Base-by-base conservation (phyloP, 306 rosid species). In the Vicia faba region DNA sequence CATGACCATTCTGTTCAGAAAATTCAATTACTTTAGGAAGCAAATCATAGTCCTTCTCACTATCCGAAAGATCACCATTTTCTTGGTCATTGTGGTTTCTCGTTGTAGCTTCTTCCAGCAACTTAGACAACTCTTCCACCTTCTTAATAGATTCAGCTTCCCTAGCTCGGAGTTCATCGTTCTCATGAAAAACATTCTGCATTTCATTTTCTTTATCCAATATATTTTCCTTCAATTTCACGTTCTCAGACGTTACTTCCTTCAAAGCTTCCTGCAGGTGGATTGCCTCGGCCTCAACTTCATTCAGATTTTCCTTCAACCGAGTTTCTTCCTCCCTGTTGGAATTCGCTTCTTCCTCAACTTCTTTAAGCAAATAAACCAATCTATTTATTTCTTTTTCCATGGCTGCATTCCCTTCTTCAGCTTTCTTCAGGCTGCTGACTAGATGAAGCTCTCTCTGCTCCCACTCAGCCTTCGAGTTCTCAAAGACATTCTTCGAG, bases 21-120 rank as follows among this genome's bases (percentile, higher is more conserved):
- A 90, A 93, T 56, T 93, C 97, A 25, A 93, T 96, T 48, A 86
- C 89, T 69, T 82, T 90, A 5, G 96, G 99, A 79, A 88, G 96
- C 84, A 93, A 75, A 76, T 88, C 96, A 66, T 90, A 93, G 68
- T 93, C 99, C 79, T 86, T 90, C 64, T 90, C 99, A 49, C 95
- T 88, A 78, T 93, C 99, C 0, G 88, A 75, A 53, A 85, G 86
- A 76, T 89, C 93, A 2, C 87, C 97, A 60, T 88, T 90, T 75
- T 89, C 91, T 74, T 55, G 61, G 10, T 70, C 80, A 1, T 73
- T 53, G 70, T 79, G 85, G 82, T 82, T 88, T 80, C 79, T 82
- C 73, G 86, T 68, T 41, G 62, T 71, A 72, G 87, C 91, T 78
- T 90, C 97, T 75, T 89, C 99, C 40, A 93, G 87, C 74, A 83